phyloP scores from a whole-genome alignment of 805 yeast species.

The Saccharomycopsis javanensis region DNA sequence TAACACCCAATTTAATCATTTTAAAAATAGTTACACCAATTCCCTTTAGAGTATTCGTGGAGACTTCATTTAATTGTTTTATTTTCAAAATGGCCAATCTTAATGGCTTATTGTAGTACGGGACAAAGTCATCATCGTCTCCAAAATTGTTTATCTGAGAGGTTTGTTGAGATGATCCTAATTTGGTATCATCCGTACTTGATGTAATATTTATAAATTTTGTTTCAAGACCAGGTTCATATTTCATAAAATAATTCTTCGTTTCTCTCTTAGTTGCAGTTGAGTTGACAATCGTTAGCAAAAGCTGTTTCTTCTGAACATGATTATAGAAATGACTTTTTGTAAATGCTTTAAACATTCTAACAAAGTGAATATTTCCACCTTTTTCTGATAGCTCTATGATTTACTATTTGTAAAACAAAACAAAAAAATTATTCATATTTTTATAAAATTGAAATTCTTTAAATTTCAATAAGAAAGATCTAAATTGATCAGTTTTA shows the following conservation, averaged over 20 bases:
- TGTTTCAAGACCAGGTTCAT: conserved; percentile 36
- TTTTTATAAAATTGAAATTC: no score
- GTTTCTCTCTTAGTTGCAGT: conserved; percentile 95
- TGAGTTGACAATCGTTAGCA: conserved; percentile 75
- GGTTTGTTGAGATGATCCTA: conserved; percentile 17
- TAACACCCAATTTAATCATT: conserved; percentile 54
- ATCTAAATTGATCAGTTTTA: not conserved
- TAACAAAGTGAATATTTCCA: not conserved
- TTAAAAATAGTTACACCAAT: conserved; percentile 49
- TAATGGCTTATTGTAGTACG: conserved; percentile 28
- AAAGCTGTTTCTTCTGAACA: conserved; percentile 50
- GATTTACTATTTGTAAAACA: no score
- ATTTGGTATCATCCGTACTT: conserved; percentile 20
- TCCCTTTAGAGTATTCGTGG: conserved; percentile 30
- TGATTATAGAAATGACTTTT: conserved; percentile 10
- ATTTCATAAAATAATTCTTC: conserved; percentile 64
- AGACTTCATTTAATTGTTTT: conserved; percentile 30
- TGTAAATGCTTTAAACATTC: conserved; percentile 8
- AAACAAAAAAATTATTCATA: no score
- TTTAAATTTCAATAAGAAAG: not conserved
- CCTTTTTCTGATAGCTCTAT: not conserved
- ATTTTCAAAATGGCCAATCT: conserved; percentile 51
- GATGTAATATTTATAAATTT: not conserved
- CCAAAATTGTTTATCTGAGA: conserved; percentile 18
- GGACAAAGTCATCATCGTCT: conserved; percentile 17